Evolutionary conservation across 495 filamentous ascomycete genomes (phyloP).

Genomic region (Xeromyces bisporus): DNA sequence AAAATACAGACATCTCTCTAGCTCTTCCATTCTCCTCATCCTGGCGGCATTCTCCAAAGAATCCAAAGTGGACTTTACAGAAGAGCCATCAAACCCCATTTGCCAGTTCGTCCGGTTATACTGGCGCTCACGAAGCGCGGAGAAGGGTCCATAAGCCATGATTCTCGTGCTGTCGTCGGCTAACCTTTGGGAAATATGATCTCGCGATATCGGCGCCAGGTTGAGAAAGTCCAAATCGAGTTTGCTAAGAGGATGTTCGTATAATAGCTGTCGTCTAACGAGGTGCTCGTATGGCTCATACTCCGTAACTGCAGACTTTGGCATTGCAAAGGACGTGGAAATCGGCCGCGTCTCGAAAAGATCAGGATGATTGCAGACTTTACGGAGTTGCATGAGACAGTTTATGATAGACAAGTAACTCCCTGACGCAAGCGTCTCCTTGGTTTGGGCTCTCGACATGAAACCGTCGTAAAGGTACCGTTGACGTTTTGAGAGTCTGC

Average conservation of each 20-base stretch:
- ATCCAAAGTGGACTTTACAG: slow-evolving; percentile 50
- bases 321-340: slow-evolving; percentile 91
- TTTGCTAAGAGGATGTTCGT: slow-evolving; percentile 43
- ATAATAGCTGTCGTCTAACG: slow-evolving; percentile 48
- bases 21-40: slow-evolving; percentile 56
- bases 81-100: slow-evolving; percentile 42
- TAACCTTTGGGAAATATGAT: slow-evolving; percentile 42
- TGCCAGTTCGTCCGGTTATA: slow-evolving; percentile 41
- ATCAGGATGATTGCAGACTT: slow-evolving; percentile 98
- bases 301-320: slow-evolving; percentile 58
- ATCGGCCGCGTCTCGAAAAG: slow-evolving; percentile 97
- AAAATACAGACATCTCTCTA: slow-evolving; percentile 64
- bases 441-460: slow-evolving; percentile 81
- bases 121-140: slow-evolving; percentile 45
- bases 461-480: slow-evolving; percentile 94
- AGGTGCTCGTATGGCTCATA: slow-evolving; percentile 62
- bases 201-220: slow-evolving; percentile 56
- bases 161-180: slow-evolving; percentile 45
- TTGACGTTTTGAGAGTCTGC: slow-evolving; percentile 84
- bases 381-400: slow-evolving; percentile 92
- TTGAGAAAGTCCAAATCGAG: slow-evolving; percentile 69
- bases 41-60: slow-evolving; percentile 56
- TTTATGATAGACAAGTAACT: slow-evolving; percentile 98
- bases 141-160: slow-evolving; percentile 44
- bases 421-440: slow-evolving; percentile 75